Conservation (phyloP, 2,329 filamentous ascomycete species). For the Sarocladium strictum region DNA sequence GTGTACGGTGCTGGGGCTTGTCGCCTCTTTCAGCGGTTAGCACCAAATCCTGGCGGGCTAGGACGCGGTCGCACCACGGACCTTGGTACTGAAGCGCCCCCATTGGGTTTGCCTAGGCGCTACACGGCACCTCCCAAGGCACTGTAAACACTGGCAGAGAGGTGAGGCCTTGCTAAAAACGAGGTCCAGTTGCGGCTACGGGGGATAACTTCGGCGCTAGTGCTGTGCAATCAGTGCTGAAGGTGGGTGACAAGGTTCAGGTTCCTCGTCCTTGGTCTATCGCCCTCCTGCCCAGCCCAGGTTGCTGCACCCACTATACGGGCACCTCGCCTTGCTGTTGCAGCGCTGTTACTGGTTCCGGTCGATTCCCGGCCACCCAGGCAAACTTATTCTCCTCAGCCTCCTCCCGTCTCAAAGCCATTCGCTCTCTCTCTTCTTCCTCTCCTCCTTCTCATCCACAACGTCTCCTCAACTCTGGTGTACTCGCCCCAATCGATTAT, state of each 20-base stretch:
- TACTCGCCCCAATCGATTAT: not conserved
- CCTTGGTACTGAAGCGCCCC: not conserved
- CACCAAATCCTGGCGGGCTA: not conserved
- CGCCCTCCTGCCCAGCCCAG: not conserved
- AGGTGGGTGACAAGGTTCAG: constrained; percentile 7
- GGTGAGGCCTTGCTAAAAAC: not conserved
- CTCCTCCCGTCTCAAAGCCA: not conserved
- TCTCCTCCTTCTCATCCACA: not conserved
- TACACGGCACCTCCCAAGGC: not conserved
- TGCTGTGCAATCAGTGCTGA: not conserved
- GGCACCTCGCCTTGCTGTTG: too few species aligned
- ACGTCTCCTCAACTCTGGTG: not conserved
- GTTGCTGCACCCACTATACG: not conserved
- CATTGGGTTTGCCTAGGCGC: constrained; percentile 5
- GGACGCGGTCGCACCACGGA: not conserved
- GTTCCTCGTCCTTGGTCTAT: not conserved
- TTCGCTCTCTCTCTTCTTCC: not conserved
- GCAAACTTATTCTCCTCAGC: not conserved
- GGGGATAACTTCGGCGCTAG: not conserved
- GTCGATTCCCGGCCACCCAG: constrained; percentile 3
- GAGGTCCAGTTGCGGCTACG: not conserved
- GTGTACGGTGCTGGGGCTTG: not conserved
- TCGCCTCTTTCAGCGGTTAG: constrained; percentile 6
- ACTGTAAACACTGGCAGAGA: too few species aligned
- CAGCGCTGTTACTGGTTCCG: too few species aligned